Percentiles rank a stretch among this genome's conserved stretches.
Conservation (phyloP, 2,329 filamentous ascomycete genomes). For the Sporothrix variecibatus region DNA sequence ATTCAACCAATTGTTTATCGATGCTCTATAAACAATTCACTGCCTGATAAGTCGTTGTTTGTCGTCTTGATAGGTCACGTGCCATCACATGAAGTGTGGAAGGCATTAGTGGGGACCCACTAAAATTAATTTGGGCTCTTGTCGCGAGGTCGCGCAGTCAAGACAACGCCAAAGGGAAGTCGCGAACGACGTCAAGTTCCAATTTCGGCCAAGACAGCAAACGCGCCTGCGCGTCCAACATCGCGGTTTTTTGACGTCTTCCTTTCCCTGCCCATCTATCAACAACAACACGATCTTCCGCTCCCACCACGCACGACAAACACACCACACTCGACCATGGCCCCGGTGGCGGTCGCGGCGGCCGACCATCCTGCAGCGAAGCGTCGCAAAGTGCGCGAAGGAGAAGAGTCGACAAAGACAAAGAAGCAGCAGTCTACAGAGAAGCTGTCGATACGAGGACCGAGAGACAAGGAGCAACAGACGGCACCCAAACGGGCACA, state of each 20-base stretch:
- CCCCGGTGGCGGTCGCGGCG: constrained; percentile 20
- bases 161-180: not conserved
- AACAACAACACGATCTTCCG: not conserved
- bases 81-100: not conserved
- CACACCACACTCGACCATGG: constrained; percentile 15
- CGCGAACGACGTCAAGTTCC: constrained; percentile 2
- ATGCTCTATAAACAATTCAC: not conserved
- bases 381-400: constrained; percentile 24
- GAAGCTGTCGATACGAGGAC: constrained; percentile 21
- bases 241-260: not conserved
- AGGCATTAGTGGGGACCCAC: not conserved
- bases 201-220: not conserved
- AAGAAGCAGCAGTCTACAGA: not conserved
- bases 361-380: constrained; percentile 22
- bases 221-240: not conserved
- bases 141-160: not conserved
- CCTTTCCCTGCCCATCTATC: not conserved
- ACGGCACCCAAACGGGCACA: not conserved
- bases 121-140: constrained; percentile 10
- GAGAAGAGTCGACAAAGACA: not conserved
- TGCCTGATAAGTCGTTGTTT: not conserved
- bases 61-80: not conserved
- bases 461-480: not conserved
- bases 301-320: not conserved
- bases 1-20: no score